Conservation (phyloP, 192 early-diverging fungal species). For the Physocladia obscura region DNA sequence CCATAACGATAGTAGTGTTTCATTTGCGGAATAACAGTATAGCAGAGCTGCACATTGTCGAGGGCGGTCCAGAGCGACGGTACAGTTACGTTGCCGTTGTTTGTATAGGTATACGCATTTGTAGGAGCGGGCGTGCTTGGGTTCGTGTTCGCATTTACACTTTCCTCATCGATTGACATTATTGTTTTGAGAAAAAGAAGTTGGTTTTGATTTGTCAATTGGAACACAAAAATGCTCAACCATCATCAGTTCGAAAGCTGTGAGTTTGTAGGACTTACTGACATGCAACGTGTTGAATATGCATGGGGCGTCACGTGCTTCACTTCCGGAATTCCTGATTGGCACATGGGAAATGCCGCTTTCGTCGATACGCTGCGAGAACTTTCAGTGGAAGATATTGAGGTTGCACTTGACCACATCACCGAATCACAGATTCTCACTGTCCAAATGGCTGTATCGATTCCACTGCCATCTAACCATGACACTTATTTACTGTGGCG, state of each 20-base stretch:
- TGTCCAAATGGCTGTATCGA: too few relatives aligned
- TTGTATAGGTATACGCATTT: too few relatives aligned
- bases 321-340: not conserved
- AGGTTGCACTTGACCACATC: not conserved
- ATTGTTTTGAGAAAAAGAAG: not conserved
- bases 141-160: too few relatives aligned
- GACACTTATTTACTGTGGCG: too few relatives aligned
- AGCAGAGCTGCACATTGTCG: constrained; percentile 34
- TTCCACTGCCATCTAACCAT: too few relatives aligned
- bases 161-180: too few relatives aligned
- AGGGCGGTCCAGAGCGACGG: constrained; percentile 2
- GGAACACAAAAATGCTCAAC: not conserved
- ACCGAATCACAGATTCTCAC: too few relatives aligned
- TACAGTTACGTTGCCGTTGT: too few relatives aligned
- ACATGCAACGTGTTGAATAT: too few relatives aligned
- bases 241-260: not conserved
- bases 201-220: not conserved
- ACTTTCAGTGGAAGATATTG: not conserved
- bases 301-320: not conserved
- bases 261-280: not conserved
- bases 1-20: constrained; percentile 56
- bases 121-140: too few relatives aligned
- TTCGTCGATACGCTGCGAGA: not conserved
- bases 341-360: not conserved
- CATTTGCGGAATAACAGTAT: constrained; percentile 38